Conservation (phyloP, 257 asterid genomes). For the Pogostemon cablin region DNA sequence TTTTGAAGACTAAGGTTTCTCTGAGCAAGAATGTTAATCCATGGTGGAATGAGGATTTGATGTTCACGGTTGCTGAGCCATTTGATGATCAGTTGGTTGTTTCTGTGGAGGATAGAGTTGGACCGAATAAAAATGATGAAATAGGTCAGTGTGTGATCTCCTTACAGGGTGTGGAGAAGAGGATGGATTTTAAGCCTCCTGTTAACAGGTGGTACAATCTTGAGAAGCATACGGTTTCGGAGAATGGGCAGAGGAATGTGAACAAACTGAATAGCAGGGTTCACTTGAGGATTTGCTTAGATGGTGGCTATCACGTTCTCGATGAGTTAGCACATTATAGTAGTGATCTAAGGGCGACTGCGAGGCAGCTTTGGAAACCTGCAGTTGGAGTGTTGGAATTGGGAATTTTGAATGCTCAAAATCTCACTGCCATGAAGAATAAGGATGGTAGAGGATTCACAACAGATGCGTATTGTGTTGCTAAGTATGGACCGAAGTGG, state of each 20-base stretch:
- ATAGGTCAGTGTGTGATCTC: constrained; percentile 66
- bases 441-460: constrained; percentile 63
- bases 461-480: constrained; percentile 91
- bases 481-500: constrained; percentile 96
- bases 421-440: constrained; percentile 66
- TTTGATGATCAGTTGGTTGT: constrained; percentile 73
- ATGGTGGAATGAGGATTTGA: constrained; percentile 95
- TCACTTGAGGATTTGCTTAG: constrained; percentile 75
- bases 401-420: constrained; percentile 80
- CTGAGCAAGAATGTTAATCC: constrained; percentile 50
- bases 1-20: constrained; percentile 60
- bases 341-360: constrained; percentile 76
- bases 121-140: constrained; percentile 63
- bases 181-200: constrained; percentile 68
- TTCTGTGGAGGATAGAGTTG: constrained; percentile 65
- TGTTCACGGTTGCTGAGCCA: constrained; percentile 85
- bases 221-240: constrained; percentile 52
- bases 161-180: constrained; percentile 62
- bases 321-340: constrained; percentile 89
- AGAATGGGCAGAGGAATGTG: constrained; percentile 54
- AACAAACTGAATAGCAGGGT: constrained; percentile 52
- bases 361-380: constrained; percentile 85
- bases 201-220: constrained; percentile 74
- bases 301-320: constrained; percentile 97
- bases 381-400: constrained; percentile 80